Conservation (phyloP, 371 early-diverging fungal species). For the Nosema muscidifuracis region DNA sequence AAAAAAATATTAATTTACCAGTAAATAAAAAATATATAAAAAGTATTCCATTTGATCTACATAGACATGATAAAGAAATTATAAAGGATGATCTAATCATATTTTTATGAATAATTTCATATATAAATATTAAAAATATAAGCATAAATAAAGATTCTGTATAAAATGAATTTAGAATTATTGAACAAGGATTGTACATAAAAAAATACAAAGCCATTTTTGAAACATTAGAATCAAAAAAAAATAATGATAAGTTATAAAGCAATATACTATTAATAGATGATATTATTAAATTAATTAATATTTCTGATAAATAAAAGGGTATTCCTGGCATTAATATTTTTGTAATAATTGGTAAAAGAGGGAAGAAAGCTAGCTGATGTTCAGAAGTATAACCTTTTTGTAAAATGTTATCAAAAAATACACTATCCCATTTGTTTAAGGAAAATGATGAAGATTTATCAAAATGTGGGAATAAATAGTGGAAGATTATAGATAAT, state of each 20-base stretch:
- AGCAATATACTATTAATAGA: constrained; percentile 46
- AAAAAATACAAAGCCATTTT: constrained; percentile 41
- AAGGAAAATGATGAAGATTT: constrained; percentile 52
- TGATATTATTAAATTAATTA: constrained; percentile 49
- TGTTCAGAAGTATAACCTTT: constrained; percentile 59
- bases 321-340: not conserved
- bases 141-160: constrained; percentile 60
- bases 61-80: constrained; percentile 48
- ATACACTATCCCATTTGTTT: constrained; percentile 61
- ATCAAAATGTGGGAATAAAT: constrained; percentile 45
- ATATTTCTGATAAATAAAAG: constrained; percentile 16
- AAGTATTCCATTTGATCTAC: constrained; percentile 59
- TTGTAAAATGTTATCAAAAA: constrained; percentile 53
- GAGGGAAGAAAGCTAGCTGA: constrained; percentile 61
- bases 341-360: constrained; percentile 38
- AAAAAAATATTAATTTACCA: not conserved
- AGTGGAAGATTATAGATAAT: constrained; percentile 19
- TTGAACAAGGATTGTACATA: constrained; percentile 56
- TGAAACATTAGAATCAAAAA: constrained; percentile 19
- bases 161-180: constrained; percentile 59
- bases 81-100: not conserved
- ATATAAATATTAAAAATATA: constrained; percentile 42
- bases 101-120: constrained; percentile 13
- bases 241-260: constrained; percentile 41
- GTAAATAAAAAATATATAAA: constrained; percentile 42